Evolutionary conservation across 1,284 basidiomycete genomes (phyloP), one percentile per base, ranked within the genome.

Genomic region (Leccinum fuscescens): DNA sequence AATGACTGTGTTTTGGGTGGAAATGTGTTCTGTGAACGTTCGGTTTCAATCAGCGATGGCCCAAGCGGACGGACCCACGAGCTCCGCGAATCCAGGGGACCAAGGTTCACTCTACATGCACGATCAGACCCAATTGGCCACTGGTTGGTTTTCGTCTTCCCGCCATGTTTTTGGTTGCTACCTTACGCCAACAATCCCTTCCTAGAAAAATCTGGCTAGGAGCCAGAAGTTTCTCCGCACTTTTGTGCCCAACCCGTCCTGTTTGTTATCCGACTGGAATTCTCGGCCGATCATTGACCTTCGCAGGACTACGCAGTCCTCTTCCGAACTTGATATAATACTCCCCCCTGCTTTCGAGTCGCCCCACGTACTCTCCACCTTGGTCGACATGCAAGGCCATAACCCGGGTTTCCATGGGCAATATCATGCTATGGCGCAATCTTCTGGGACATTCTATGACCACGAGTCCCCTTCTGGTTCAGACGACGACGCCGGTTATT

Each of bases 391-490:
- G 72, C 69, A 76, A 64, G 62, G 60, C 58, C 62, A 68, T 62
- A 61, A 66, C 61, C 57, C 64, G 44, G 59, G 64, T 44, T 31
- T 56, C 52, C 58, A 64, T 46, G 65, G 59, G 9, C 60, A 61
- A 50, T 48, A 68, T 37, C 51, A 60, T 60, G 61, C 62, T 65
- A 64, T 69, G 66, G 66, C 70, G 62, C 70, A 73, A 64, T 59
- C 71, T 50, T 64, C 65, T 58, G 69, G 63, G 61, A 50, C 64
- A 52, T 61, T 66, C 54, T 61, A 78, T 58, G 80, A 82, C 61
- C 77, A 67, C 35, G 77, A 73, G 22, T 84, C 82, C 24, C 73
- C 77, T 67, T 78, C 79, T 12, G 78, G 76, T 54, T 83, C 81
- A 59, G 83, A 84, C 59, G 82, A 84, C 63, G 82, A 80, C 37